These are phyloP conservation scores for Plenodomus biglobosus DNA, from an alignment of 2,329 filamentous ascomycete genomes.

Conservation along the genomic window DNA sequence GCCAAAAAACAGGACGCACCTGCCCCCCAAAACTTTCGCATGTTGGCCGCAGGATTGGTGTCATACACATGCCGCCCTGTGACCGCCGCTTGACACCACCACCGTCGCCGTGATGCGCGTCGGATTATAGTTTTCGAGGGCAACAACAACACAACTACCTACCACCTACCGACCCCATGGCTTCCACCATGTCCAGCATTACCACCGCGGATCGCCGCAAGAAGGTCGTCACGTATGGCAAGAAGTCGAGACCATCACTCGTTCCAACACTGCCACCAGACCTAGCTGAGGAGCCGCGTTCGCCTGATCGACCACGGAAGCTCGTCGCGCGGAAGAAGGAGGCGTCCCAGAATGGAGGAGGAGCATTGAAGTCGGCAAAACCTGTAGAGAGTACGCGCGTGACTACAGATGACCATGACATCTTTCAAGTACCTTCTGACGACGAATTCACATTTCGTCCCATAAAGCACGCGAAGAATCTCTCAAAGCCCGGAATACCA, in stretches of 20 bases:
- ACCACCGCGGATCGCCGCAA: slow-evolving; percentile 40
- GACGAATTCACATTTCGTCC: slow-evolving; percentile 23
- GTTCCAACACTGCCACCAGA: slow-evolving; percentile 15
- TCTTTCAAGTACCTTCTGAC: slow-evolving; percentile 50
- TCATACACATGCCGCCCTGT: neutral
- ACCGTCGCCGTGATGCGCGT: slow-evolving; percentile 23
- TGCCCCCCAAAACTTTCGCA: neutral
- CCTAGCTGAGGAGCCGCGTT: slow-evolving; percentile 29
- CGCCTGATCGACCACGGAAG: slow-evolving; percentile 39
- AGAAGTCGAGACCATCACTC: slow-evolving; percentile 30
- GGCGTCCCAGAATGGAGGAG: slow-evolving; percentile 11
- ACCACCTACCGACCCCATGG: slow-evolving; percentile 13
- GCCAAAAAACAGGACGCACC: slow-evolving; percentile 7
- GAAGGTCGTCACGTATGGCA: slow-evolving; percentile 45
- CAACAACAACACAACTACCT: slow-evolving; percentile 11
- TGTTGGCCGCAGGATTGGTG: neutral
- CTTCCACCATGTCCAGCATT: slow-evolving; percentile 30
- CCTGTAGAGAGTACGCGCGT: slow-evolving; percentile 5
- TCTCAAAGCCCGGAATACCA: slow-evolving; percentile 14
- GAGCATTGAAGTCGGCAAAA: slow-evolving; percentile 4
- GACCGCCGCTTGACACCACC: neutral
- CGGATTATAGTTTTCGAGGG: slow-evolving; percentile 6
- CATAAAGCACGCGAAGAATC: slow-evolving; percentile 16
- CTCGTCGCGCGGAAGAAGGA: slow-evolving; percentile 9
- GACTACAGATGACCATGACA: slow-evolving; percentile 16